phyloP scores from a whole-genome alignment of 1,284 basidiomycete genomes.

The Leccinum holopus region DNA sequence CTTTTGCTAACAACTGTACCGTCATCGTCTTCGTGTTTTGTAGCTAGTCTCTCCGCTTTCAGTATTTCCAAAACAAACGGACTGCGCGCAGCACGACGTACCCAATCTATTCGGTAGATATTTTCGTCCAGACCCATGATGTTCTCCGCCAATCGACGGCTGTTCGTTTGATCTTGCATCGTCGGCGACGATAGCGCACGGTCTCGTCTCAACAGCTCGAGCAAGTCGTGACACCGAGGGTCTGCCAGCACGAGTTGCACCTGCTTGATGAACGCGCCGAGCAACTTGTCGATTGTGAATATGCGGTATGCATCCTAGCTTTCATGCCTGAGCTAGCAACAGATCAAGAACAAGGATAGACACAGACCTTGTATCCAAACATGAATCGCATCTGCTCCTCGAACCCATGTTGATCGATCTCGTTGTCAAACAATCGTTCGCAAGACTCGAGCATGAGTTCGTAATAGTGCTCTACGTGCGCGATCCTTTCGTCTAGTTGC shows the following conservation, averaged over 20 bases:
- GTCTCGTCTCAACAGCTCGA: constrained; percentile 79
- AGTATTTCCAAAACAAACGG: neutral
- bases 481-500: constrained; percentile 26
- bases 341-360: neutral
- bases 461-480: constrained; percentile 66
- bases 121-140: constrained; percentile 88
- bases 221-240: constrained; percentile 79
- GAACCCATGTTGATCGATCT: constrained; percentile 83
- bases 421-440: constrained; percentile 90
- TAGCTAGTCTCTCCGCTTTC: constrained; percentile 45
- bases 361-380: constrained; percentile 78
- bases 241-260: constrained; percentile 81
- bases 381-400: constrained; percentile 91
- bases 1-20: constrained; percentile 86
- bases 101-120: constrained; percentile 92
- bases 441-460: constrained; percentile 82
- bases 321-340: neutral
- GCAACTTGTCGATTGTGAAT: constrained; percentile 93
- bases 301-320: constrained; percentile 73
- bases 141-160: constrained; percentile 80
- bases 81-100: constrained; percentile 37
- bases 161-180: constrained; percentile 83
- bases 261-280: constrained; percentile 87
- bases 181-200: constrained; percentile 61
- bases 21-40: constrained; percentile 71